These are phyloP conservation scores for Rhizophagus sp. DNA, from an alignment of 192 early-diverging fungal species.

Conservation along the genomic window DNA sequence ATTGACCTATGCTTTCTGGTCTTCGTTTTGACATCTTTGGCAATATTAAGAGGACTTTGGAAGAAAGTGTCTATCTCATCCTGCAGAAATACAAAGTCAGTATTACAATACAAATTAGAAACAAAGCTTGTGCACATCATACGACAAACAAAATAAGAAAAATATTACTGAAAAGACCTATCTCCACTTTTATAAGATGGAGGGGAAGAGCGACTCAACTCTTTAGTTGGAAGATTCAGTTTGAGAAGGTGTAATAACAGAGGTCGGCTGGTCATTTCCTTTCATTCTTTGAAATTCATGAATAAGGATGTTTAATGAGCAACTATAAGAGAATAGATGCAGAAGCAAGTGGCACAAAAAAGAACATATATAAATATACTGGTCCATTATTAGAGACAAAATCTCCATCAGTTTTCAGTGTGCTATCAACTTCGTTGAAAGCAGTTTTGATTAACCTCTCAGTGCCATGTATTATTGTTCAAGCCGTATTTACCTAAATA, in stretches of 20 bases:
- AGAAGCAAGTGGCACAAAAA: neutral
- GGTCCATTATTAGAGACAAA: neutral
- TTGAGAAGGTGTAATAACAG: no score
- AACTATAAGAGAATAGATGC: neutral
- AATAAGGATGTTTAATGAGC: neutral
- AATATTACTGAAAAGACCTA: neutral
- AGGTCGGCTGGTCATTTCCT: no score
- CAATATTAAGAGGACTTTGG: neutral
- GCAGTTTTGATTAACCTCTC: constrained; percentile 1
- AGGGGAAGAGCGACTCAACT: no score
- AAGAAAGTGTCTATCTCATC: neutral
- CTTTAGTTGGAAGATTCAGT: rapidly evolving
- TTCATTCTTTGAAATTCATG: constrained; percentile 16
- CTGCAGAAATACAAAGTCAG: constrained; percentile 9
- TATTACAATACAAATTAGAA: constrained; percentile 5
- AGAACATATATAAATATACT: constrained; percentile 14
- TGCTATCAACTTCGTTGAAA: constrained; percentile 2
- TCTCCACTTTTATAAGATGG: no score
- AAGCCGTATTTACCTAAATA: constrained; percentile 13
- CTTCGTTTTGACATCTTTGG: neutral
- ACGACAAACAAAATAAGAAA: constrained; percentile 1
- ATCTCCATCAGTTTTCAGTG: constrained; percentile 4
- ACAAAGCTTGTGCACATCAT: constrained; percentile 1
- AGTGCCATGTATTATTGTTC: constrained; percentile 4
- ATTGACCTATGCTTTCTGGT: neutral